Percentiles rank a stretch among this genome's conserved stretches.
phyloP scores from a whole-genome alignment of 306 rosid species.

The Biancaea sappan region DNA sequence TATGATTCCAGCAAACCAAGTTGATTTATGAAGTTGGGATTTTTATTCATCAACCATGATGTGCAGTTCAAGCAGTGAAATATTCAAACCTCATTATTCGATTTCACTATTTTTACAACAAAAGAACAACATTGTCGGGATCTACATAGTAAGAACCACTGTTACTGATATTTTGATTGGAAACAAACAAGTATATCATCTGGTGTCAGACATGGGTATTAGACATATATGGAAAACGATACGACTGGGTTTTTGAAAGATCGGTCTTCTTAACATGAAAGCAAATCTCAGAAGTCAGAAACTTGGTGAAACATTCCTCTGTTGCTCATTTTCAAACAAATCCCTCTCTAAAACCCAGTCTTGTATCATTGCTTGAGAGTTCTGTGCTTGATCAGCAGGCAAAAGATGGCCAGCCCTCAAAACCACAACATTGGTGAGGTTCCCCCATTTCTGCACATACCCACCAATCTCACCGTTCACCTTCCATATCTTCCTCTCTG shows the following conservation, averaged over 20 bases:
- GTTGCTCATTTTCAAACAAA: constrained; percentile 34
- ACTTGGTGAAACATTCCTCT: background rate
- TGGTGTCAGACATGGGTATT: too few species aligned
- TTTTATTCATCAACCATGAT: too few species aligned
- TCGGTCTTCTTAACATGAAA: background rate
- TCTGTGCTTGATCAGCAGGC: constrained; percentile 60
- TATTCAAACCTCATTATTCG: background rate
- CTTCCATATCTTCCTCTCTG: constrained; percentile 72
- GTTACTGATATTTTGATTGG: background rate
- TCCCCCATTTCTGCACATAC: constrained; percentile 77
- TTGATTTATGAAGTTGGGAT: too few species aligned
- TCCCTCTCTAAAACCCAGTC: constrained; percentile 71
- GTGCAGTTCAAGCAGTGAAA: background rate
- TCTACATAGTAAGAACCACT: too few species aligned
- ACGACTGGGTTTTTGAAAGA: too few species aligned
- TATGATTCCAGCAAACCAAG: too few species aligned
- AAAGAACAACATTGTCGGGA: background rate
- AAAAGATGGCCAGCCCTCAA: constrained; percentile 80
- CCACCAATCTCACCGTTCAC: constrained; percentile 66
- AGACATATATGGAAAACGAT: too few species aligned
- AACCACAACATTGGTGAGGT: constrained; percentile 66
- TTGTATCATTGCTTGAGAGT: constrained; percentile 79
- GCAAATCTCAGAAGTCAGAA: background rate
- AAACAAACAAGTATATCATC: too few species aligned
- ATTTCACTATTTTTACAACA: background rate